Conservation (phyloP, 768 basidiomycete genomes). For the Suillus luteus region DNA sequence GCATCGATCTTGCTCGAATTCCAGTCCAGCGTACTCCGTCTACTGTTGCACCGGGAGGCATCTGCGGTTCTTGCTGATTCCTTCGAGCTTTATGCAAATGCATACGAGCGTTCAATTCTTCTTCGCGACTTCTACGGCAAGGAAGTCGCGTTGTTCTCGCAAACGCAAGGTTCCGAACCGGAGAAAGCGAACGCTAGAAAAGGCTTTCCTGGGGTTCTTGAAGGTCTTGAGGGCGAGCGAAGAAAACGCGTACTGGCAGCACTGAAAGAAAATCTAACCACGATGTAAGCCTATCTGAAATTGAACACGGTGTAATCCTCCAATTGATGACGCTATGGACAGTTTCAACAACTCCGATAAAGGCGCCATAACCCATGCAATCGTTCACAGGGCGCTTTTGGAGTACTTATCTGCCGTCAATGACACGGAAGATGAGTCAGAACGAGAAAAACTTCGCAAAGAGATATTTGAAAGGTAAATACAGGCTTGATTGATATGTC, state of each 20-base stretch:
- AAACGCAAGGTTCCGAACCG: constrained; percentile 54
- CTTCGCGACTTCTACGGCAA: constrained; percentile 90
- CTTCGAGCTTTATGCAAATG: constrained; percentile 85
- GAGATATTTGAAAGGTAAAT: constrained; percentile 82
- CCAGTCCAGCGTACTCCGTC: constrained; percentile 69
- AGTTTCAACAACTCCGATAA: constrained; percentile 95
- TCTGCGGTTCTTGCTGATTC: constrained; percentile 83
- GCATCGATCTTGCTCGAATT: constrained; percentile 78
- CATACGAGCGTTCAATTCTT: constrained; percentile 79
- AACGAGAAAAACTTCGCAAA: constrained; percentile 70
- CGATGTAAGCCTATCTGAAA: constrained; percentile 56
- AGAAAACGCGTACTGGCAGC: constrained; percentile 65
- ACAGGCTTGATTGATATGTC: neutral
- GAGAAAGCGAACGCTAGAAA: constrained; percentile 66
- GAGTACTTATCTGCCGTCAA: constrained; percentile 76
- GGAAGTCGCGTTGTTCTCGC: constrained; percentile 73
- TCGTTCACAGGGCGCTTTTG: constrained; percentile 86
- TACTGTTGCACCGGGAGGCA: constrained; percentile 85
- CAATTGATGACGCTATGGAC: constrained; percentile 11
- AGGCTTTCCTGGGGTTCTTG: constrained; percentile 69
- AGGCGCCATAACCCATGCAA: constrained; percentile 81
- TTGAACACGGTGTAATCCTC: constrained; percentile 1
- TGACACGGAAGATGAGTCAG: constrained; percentile 57
- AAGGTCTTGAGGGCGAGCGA: constrained; percentile 62
- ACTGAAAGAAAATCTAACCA: constrained; percentile 71